phyloP scores from a whole-genome alignment of 148 eudicot species.

The Agrostemma githago region DNA sequence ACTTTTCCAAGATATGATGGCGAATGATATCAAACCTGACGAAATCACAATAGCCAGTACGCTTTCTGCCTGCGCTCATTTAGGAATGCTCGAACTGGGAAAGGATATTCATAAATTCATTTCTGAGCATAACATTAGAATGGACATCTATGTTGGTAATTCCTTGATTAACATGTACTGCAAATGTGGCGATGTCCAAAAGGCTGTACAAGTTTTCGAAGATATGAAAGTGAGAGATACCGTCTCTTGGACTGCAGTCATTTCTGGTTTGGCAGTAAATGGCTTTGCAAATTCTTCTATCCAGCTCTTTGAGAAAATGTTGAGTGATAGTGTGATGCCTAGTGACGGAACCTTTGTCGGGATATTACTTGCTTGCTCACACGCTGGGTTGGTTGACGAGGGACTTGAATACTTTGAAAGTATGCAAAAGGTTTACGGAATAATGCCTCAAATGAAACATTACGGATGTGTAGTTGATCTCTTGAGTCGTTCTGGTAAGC shows the following conservation, averaged over 20 bases:
- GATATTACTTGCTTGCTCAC: conserved; percentile 62
- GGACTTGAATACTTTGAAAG: conserved; percentile 52
- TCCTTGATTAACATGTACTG: conserved; percentile 71
- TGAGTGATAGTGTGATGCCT: conserved; percentile 36
- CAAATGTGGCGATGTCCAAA: conserved; percentile 58
- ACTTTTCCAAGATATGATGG: conserved; percentile 59
- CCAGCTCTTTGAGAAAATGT: conserved; percentile 51
- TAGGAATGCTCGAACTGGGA: conserved; percentile 57
- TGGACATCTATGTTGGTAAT: conserved; percentile 57
- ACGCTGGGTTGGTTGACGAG: conserved; percentile 60
- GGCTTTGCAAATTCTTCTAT: conserved; percentile 47
- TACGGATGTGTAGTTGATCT: conserved; percentile 84
- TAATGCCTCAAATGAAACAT: conserved; percentile 68
- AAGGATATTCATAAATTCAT: conserved; percentile 49
- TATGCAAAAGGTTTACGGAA: conserved; percentile 48
- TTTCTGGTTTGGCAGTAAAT: conserved; percentile 68
- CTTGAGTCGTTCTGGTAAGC: conserved; percentile 56
- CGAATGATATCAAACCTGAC: conserved; percentile 50
- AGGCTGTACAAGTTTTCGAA: conserved; percentile 53
- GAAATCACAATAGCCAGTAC: conserved; percentile 48
- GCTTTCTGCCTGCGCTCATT: conserved; percentile 65
- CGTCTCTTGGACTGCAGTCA: conserved; percentile 65
- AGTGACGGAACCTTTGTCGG: conserved; percentile 65
- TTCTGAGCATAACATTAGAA: conserved; percentile 30
- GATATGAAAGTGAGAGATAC: conserved; percentile 53